A percentile compares a stretch with the other conserved stretches of the same genome.
Conservation (phyloP, 345 rosid species). For the Mangifera indica region DNA sequence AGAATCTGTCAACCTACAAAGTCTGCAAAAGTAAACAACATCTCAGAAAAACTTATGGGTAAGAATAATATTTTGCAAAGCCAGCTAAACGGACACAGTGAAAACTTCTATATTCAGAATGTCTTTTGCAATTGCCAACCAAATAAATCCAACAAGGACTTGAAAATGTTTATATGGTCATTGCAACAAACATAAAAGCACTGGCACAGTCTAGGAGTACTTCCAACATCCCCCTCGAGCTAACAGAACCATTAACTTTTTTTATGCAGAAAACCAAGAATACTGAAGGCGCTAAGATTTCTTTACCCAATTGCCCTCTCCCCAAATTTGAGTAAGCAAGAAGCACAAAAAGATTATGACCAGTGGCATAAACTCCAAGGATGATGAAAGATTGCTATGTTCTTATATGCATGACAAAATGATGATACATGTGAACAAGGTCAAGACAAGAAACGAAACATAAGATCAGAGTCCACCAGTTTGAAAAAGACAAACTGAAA, state of each 20-base stretch:
- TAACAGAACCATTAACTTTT: background rate
- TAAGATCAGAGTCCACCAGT: slow-evolving; percentile 15
- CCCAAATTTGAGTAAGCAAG: background rate
- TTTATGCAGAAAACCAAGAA: background rate
- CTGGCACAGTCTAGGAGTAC: background rate
- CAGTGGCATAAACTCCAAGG: background rate
- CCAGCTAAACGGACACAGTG: background rate
- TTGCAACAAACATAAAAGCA: background rate
- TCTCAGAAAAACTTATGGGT: too few species aligned
- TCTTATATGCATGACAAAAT: background rate
- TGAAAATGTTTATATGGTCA: background rate
- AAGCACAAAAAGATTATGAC: background rate
- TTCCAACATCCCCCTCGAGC: background rate
- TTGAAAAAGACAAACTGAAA: slow-evolving; percentile 7
- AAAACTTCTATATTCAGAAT: background rate
- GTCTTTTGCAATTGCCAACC: background rate
- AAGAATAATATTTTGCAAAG: background rate
- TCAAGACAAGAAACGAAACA: background rate
- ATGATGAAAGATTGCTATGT: background rate
- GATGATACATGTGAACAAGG: background rate
- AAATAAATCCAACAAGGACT: background rate
- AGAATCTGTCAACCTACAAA: slow-evolving; percentile 78
- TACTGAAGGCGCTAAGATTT: background rate
- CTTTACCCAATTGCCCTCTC: background rate
- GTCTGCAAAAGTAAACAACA: slow-evolving; percentile 46